Evolutionary conservation across 2,329 filamentous ascomycete genomes (phyloP).

Genomic region (Arthrobotrys pseudoclavata): DNA sequence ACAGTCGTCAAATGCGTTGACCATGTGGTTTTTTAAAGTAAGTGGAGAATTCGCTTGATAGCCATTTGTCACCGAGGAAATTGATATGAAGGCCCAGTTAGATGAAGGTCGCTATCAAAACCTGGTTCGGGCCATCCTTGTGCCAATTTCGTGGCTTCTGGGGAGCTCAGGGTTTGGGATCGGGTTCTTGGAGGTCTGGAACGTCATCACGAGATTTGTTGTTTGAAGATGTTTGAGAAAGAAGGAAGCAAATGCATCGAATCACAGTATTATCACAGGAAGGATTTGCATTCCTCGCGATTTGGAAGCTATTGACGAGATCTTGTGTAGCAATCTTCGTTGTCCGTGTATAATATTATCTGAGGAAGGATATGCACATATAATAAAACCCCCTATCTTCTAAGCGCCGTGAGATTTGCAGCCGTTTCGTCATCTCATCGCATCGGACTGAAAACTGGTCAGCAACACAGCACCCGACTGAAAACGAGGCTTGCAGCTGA

Average conservation of each 20-base stretch:
- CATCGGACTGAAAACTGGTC: constrained; percentile 23
- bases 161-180: constrained; percentile 24
- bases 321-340: constrained; percentile 19
- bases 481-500: constrained; percentile 56
- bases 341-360: constrained; percentile 30
- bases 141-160: constrained; percentile 49
- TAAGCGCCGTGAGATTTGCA: constrained; percentile 59
- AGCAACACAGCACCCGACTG: constrained; percentile 38
- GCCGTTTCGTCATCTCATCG: constrained; percentile 53
- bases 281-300: constrained; percentile 32
- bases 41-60: constrained; percentile 41
- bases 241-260: constrained; percentile 7
- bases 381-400: constrained; percentile 46
- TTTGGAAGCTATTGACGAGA: constrained; percentile 52
- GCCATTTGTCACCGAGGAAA: constrained; percentile 53
- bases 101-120: constrained; percentile 54
- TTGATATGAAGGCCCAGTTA: constrained; percentile 37
- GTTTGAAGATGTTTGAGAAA: constrained; percentile 19
- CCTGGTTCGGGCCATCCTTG: constrained; percentile 48
- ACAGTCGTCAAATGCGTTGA: constrained; percentile 45
- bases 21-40: constrained; percentile 56
- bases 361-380: constrained; percentile 31
- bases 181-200: constrained; percentile 30
- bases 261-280: constrained; percentile 23
- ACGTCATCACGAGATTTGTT: constrained; percentile 22